Conservation (phyloP, 345 rosid genomes). For the Clausena lansium region DNA sequence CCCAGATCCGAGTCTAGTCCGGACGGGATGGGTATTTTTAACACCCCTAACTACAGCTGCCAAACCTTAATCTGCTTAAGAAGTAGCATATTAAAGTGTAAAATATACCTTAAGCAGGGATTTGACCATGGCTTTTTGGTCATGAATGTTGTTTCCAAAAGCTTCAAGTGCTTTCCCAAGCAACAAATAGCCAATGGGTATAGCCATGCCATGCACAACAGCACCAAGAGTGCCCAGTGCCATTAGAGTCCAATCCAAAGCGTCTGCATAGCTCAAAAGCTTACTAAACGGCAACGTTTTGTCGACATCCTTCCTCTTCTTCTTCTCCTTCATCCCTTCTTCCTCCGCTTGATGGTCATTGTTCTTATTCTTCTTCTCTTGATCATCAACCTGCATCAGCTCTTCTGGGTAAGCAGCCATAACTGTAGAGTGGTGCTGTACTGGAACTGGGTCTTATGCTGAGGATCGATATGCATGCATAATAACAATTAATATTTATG, state of each 20-base stretch:
- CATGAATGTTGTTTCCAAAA: slow-evolving; percentile 36
- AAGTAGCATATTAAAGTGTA: too few species aligned
- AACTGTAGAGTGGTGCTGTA: not conserved
- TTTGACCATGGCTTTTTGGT: slow-evolving; percentile 31
- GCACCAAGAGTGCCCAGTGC: slow-evolving; percentile 52
- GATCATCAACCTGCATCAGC: not conserved
- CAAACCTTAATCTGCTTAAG: too few species aligned
- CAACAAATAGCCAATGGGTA: slow-evolving; percentile 54
- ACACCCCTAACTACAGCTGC: too few species aligned
- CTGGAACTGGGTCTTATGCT: not conserved
- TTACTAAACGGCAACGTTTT: slow-evolving; percentile 34
- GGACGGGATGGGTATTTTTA: too few species aligned
- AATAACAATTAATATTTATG: not conserved
- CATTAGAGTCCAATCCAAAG: slow-evolving; percentile 55
- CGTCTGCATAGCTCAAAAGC: slow-evolving; percentile 55
- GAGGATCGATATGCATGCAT: not conserved
- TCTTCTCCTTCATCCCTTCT: not conserved
- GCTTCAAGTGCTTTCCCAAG: slow-evolving; percentile 62
- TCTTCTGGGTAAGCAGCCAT: not conserved
- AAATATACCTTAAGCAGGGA: slow-evolving; percentile 39
- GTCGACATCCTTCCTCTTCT: not conserved
- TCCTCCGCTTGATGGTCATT: not conserved
- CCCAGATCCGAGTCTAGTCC: too few species aligned
- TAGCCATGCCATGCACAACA: slow-evolving; percentile 59
- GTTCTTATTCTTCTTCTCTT: not conserved